These are phyloP conservation scores for Fusarium dimerum DNA, from an alignment of 2,329 filamentous ascomycete genomes.

Conservation along the genomic window DNA sequence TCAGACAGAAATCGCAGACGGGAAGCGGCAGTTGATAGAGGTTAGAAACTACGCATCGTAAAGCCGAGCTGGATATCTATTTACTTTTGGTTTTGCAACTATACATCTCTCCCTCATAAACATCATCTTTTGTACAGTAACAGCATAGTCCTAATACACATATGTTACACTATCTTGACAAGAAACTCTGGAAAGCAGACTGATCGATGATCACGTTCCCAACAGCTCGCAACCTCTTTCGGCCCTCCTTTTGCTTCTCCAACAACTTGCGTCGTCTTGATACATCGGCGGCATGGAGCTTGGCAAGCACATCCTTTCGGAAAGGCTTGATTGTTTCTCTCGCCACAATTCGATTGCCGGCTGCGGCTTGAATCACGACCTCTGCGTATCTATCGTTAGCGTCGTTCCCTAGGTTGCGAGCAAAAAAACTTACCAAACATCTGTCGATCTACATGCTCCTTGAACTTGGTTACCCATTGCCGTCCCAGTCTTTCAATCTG, in stretches of 20 bases:
- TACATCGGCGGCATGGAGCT: constrained; percentile 90
- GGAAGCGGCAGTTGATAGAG: background rate
- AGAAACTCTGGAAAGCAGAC: constrained; percentile 89
- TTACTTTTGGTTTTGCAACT: constrained; percentile 2
- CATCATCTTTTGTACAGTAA: constrained; percentile 15
- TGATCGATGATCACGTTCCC: constrained; percentile 97
- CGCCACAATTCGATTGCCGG: constrained; percentile 80
- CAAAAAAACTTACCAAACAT: constrained; percentile 66
- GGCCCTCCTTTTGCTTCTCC: constrained; percentile 95
- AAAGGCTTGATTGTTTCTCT: constrained; percentile 96
- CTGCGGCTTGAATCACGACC: constrained; percentile 88
- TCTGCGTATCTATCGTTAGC: constrained; percentile 48
- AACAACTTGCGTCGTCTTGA: constrained; percentile 80
- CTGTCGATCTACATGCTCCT: constrained; percentile 92
- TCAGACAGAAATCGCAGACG: background rate
- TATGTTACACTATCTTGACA: constrained; percentile 64
- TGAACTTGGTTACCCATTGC: constrained; percentile 93
- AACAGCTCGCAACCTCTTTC: constrained; percentile 80
- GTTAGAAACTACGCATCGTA: background rate
- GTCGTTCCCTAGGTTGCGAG: too few species aligned
- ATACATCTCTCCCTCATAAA: background rate
- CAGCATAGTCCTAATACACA: background rate
- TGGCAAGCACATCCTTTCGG: constrained; percentile 89
- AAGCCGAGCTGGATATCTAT: constrained; percentile 11
- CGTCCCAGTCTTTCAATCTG: constrained; percentile 81